Evolutionary conservation across 2,329 filamentous ascomycete genomes (phyloP).

Genomic region (Orbilia oligospora): DNA sequence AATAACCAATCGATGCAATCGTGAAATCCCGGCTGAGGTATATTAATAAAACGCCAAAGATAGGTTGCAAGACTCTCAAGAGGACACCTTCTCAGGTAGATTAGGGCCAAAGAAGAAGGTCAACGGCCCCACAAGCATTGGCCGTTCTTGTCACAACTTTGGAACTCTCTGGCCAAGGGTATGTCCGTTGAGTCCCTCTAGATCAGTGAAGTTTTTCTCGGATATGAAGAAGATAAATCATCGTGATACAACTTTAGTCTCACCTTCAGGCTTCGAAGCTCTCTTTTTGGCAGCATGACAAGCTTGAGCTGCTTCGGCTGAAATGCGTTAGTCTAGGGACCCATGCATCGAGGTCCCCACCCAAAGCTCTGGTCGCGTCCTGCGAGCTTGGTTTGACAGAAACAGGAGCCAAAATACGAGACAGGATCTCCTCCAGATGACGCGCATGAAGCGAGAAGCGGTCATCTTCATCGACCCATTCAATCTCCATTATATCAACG

Average conservation of each 20-base stretch:
- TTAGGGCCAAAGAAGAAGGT: constrained; percentile 20
- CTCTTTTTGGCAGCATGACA: constrained; percentile 10
- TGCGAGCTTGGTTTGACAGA: constrained; percentile 27
- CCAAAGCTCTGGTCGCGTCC: constrained; percentile 49
- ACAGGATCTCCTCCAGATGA: constrained; percentile 40
- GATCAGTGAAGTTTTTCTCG: background rate
- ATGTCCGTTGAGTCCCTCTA: background rate
- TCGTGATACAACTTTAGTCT: constrained; percentile 29
- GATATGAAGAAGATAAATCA: constrained; percentile 9
- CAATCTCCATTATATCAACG: constrained; percentile 21
- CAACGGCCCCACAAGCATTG: background rate
- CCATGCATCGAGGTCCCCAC: constrained; percentile 52
- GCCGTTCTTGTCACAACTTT: constrained; percentile 7
- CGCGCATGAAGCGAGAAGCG: constrained; percentile 35
- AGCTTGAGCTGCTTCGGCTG: constrained; percentile 37
- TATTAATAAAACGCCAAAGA: constrained; percentile 29
- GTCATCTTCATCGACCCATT: constrained; percentile 12
- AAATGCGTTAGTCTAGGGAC: constrained; percentile 19
- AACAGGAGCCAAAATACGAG: constrained; percentile 31
- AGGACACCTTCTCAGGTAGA: background rate
- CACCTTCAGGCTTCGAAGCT: constrained; percentile 27
- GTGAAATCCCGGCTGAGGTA: constrained; percentile 15
- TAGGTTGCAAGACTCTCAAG: background rate
- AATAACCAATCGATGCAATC: background rate
- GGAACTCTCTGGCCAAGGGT: background rate